Evolutionary conservation across 129 eudicot genomes (phyloP).

Genomic region (Rutidosis leptorrhynchoides): DNA sequence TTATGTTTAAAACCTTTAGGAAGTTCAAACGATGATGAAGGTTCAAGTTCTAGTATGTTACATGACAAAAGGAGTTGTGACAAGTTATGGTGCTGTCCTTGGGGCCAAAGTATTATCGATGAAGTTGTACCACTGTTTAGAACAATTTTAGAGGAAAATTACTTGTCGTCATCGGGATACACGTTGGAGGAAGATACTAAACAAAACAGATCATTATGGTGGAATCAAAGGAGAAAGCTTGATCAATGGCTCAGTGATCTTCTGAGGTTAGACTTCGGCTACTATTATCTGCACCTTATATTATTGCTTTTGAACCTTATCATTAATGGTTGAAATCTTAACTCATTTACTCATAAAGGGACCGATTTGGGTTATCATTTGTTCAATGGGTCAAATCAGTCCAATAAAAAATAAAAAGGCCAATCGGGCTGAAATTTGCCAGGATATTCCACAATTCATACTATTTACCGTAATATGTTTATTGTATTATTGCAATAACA

Average conservation of each 20-base stretch:
- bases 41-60: slow-evolving; percentile 39
- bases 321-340: background rate
- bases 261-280: slow-evolving; percentile 46
- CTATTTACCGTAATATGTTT: too few relatives aligned
- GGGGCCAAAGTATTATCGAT: slow-evolving; percentile 75
- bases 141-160: slow-evolving; percentile 62
- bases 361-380: background rate
- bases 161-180: slow-evolving; percentile 53
- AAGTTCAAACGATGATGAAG: slow-evolving; percentile 44
- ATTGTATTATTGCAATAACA: background rate
- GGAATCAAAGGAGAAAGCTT: slow-evolving; percentile 67
- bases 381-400: background rate
- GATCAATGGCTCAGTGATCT: slow-evolving; percentile 57
- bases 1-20: slow-evolving; percentile 25
- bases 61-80: slow-evolving; percentile 28
- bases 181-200: slow-evolving; percentile 64
- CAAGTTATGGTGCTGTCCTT: slow-evolving; percentile 79
- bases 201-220: slow-evolving; percentile 61
- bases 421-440: background rate
- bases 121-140: slow-evolving; percentile 77
- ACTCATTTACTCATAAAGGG: background rate
- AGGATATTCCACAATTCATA: background rate
- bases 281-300: background rate
- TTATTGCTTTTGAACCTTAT: background rate
- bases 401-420: background rate